Base-by-base conservation (phyloP, 257 asterid genomes). In the Capsicum chinense region DNA sequence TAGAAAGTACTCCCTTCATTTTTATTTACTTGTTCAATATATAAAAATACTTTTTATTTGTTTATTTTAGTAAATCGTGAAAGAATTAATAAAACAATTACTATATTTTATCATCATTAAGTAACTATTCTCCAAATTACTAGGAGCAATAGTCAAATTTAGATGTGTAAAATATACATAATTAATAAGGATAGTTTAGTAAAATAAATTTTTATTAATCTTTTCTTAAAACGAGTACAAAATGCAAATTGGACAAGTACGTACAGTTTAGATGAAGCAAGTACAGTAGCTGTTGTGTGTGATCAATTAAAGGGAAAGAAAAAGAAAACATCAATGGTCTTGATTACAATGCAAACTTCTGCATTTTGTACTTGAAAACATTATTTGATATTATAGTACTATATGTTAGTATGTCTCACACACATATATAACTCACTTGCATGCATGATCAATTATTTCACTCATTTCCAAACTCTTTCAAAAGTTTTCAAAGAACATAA, bases 391-490 rank as follows among this genome's bases (percentile, higher is more conserved):
- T 78, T 62, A 52, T 26, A 21, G 52, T 52, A 26, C 33, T 26
- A 76, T 52, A 50, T 50, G 39, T 76, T 50, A 37, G 21, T 37
- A 76, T 52, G 81, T 52, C 21, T 76, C 44, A 78, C 26, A 54
- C 26, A 26, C 15, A 6, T 54, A 26, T 78, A 52, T 78, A 54
- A 76, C 64, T 13, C n/a, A 14, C 19, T 54, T 33, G 1, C 64
- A 78, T 78, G 66, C 82, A 78, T 78, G 82, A 78, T 78, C 82
- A 54, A 54, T 78, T 78, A 39, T 78, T 14, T 26, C 82, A 78
- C 50, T 78, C 44, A 33, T 33, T 78, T 78, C 33, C 82, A 78
- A 13, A 35, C 33, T 54, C 19, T 15, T 33, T 78, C 9, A 78
- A 15, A 78, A 54, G 33, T 33, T 78, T 56, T 33, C 66, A 78